phyloP scores from a whole-genome alignment of 140 eudicot species.

The Stevia rebaudiana region DNA sequence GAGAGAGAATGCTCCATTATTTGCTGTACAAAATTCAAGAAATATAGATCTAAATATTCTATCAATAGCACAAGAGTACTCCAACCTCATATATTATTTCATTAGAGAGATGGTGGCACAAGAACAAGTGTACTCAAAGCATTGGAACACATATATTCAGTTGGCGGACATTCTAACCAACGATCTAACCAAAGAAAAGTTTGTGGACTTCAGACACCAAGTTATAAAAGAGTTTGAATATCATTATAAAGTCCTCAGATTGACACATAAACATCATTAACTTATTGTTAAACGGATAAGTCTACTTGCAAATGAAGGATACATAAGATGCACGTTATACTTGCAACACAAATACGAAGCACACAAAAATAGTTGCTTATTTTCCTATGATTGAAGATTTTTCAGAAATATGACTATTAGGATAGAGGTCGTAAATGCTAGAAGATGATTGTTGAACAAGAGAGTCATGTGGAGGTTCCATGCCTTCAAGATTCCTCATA shows the following conservation, averaged over 20 bases:
- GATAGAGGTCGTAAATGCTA: constrained; percentile 5
- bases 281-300: background rate
- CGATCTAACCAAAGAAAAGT: too few relatives aligned
- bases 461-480: background rate
- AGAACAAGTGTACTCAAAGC: too few relatives aligned
- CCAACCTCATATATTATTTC: too few relatives aligned
- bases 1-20: too few relatives aligned
- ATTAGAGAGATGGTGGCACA: too few relatives aligned
- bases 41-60: too few relatives aligned
- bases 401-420: constrained; percentile 2
- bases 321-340: background rate
- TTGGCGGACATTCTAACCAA: too few relatives aligned
- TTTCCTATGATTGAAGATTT: background rate
- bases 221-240: too few relatives aligned
- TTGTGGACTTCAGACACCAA: too few relatives aligned
- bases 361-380: background rate
- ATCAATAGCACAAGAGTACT: too few relatives aligned
- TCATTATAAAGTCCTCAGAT: background rate
- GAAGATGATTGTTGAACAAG: background rate
- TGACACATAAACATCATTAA: background rate
- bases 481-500: constrained; percentile 15
- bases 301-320: background rate
- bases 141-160: too few relatives aligned
- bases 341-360: background rate
- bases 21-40: too few relatives aligned